Percentiles rank a stretch among this genome's conserved stretches.
Conservation (phyloP, 768 basidiomycete genomes). For the Suillus fuscotomentosus region DNA sequence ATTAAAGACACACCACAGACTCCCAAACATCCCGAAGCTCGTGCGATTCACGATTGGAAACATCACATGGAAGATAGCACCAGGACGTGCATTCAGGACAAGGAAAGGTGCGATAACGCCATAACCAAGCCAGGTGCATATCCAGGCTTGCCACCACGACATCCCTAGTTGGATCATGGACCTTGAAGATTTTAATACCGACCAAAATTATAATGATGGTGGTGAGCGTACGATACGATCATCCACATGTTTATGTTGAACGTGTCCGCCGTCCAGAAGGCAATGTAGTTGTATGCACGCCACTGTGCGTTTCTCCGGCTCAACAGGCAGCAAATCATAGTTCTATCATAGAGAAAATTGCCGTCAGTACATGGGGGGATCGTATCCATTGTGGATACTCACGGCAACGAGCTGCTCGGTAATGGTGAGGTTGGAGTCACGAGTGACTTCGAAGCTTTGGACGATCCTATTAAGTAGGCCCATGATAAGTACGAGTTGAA, state of each 20-base stretch:
- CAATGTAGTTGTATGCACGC: conserved; percentile 62
- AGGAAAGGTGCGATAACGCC: conserved; percentile 66
- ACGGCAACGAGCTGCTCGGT: conserved; percentile 60
- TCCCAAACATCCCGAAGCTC: conserved; percentile 79
- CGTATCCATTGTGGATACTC: conserved; percentile 19
- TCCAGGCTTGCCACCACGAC: conserved; percentile 85
- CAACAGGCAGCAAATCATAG: conserved; percentile 69
- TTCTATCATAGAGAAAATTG: conserved; percentile 41
- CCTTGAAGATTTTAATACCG: not conserved
- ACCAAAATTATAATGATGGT: not conserved
- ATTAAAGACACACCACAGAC: conserved; percentile 78
- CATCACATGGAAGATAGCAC: conserved; percentile 74
- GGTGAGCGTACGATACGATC: conserved; percentile 50
- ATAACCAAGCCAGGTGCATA: conserved; percentile 71
- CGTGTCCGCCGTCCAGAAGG: conserved; percentile 79
- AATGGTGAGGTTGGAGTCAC: conserved; percentile 51
- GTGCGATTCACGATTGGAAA: conserved; percentile 75
- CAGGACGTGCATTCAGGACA: conserved; percentile 73
- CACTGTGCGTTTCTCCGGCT: conserved; percentile 62
- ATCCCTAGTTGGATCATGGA: conserved; percentile 72
- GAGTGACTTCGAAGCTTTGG: conserved; percentile 48
- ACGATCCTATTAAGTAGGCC: conserved; percentile 22
- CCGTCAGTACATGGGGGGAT: not conserved
- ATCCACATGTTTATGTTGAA: conserved; percentile 85
- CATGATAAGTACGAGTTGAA: conserved; percentile 19